Evolutionary conservation across 805 yeast genomes (phyloP).

Genomic region (Zygotorulaspora chibaensis): DNA sequence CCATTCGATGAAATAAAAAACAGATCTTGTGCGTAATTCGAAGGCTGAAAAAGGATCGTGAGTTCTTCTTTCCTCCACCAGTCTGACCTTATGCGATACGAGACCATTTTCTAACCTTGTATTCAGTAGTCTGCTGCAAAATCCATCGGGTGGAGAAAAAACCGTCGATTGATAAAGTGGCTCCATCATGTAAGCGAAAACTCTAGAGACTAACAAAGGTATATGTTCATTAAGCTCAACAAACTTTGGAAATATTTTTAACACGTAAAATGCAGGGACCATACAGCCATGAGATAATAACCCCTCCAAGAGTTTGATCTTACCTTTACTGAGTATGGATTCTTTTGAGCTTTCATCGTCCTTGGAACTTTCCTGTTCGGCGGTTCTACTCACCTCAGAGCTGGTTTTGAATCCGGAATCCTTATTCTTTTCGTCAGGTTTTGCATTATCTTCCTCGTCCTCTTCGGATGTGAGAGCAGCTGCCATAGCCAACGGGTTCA

Average conservation of each 20-base stretch:
- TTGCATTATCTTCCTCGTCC: slow-evolving; percentile 38
- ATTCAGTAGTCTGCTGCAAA: slow-evolving; percentile 1
- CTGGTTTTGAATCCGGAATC: slow-evolving; percentile 4
- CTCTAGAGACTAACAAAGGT: slow-evolving; percentile 43
- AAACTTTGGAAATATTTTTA: slow-evolving; percentile 59
- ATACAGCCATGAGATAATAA: slow-evolving; percentile 58
- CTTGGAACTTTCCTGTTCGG: slow-evolving; percentile 13
- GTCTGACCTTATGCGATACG: slow-evolving; percentile 18
- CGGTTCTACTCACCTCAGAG: background rate
- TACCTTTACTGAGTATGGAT: slow-evolving; percentile 32
- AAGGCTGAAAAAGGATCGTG: slow-evolving; percentile 14
- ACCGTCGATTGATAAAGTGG: slow-evolving; percentile 38
- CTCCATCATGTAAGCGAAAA: slow-evolving; percentile 45
- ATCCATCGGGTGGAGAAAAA: background rate
- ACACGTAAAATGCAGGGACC: slow-evolving; percentile 55
- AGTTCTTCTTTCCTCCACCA: slow-evolving; percentile 13
- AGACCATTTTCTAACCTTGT: slow-evolving; percentile 19
- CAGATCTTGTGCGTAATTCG: slow-evolving; percentile 17
- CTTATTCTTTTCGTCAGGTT: slow-evolving; percentile 4
- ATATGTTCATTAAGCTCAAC: slow-evolving; percentile 50
- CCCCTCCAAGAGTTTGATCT: slow-evolving; percentile 46
- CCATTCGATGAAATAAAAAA: slow-evolving; percentile 53
- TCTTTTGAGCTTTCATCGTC: slow-evolving; percentile 3
- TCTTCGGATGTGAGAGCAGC: slow-evolving; percentile 75
- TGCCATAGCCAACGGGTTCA: slow-evolving; percentile 81